Percentiles rank a stretch among this genome's conserved stretches.
Conservation (phyloP, 1,284 basidiomycete genomes). For the Austroboletus olivaceoglutinosus region DNA sequence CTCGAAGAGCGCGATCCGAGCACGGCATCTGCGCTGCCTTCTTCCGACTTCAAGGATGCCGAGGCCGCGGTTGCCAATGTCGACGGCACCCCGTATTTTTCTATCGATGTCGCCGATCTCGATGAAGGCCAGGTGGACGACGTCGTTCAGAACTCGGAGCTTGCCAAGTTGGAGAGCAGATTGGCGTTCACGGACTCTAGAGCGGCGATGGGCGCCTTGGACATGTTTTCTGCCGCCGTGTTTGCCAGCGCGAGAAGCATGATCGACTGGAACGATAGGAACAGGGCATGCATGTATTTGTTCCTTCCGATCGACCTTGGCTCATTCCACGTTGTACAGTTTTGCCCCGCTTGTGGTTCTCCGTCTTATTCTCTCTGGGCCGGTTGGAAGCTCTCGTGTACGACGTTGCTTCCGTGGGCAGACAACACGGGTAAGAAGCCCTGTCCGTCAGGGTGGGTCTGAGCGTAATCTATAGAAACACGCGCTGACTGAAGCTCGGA, state of each 20-base stretch:
- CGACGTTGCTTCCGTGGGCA: slow-evolving; percentile 69
- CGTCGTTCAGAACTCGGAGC: slow-evolving; percentile 42
- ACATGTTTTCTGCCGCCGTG: slow-evolving; percentile 63
- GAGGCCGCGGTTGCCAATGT: slow-evolving; percentile 54
- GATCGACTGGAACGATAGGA: slow-evolving; percentile 87
- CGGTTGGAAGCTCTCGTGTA: slow-evolving; percentile 91
- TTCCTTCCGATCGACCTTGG: neutral
- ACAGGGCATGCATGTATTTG: slow-evolving; percentile 53
- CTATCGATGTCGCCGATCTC: slow-evolving; percentile 66
- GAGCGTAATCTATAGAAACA: slow-evolving; percentile 7
- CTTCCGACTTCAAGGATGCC: slow-evolving; percentile 58
- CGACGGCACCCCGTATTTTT: slow-evolving; percentile 75
- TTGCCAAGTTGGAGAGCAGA: slow-evolving; percentile 38
- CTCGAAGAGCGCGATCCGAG: slow-evolving; percentile 63
- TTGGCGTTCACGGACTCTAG: slow-evolving; percentile 71
- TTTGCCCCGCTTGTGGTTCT: slow-evolving; percentile 86
- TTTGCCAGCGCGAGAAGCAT: slow-evolving; percentile 77
- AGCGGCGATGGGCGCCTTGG: slow-evolving; percentile 53
- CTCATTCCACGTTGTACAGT: slow-evolving; percentile 44
- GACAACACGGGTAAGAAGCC: slow-evolving; percentile 59
- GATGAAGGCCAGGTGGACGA: slow-evolving; percentile 44
- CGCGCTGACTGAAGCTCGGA: slow-evolving; percentile 16
- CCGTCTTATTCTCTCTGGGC: slow-evolving; percentile 88
- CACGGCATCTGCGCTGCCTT: slow-evolving; percentile 51
- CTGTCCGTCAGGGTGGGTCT: slow-evolving; percentile 64